Evolutionary conservation across 2,329 filamentous ascomycete species (phyloP), one percentile per base, ranked within the genome.

Genomic region (Botrytis squamosa): DNA sequence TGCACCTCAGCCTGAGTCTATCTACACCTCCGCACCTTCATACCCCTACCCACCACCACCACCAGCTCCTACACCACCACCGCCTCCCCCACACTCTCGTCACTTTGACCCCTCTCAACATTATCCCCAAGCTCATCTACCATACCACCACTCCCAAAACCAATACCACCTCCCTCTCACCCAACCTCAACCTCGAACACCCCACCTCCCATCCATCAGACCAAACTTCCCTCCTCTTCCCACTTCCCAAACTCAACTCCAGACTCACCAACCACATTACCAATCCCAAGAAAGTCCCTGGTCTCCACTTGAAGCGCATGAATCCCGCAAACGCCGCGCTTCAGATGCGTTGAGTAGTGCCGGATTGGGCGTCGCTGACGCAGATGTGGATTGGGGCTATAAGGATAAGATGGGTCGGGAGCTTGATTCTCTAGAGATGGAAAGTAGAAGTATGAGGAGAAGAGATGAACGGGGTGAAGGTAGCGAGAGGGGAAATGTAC

Each of bases 41-140:
- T 63, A 29, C 7, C 42, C 67, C 5, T 18, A 55, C 20, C 33
- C 44, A 10, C 66, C 66, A 44, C 66, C 66, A 18, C 72, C 66
- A n/a, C 22, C 71, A 10, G 71, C 29, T n/a, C 72, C 72, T 25
- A 70, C 65, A 36, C 72, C 72, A 5, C 71, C 71, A 29, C 66
- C 72, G 6, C 16, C n/a, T 68, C 38, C 42, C 8, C 29, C 52
- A 20, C 18, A 72, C 3, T 46, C 42, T 38, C 16, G 4, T 36
- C 38, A 20, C 10, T 55, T 36, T 40, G 20, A 18, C 12, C 68
- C 36, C 36, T 52, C 52, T 1, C 38, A 60, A 2, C 1, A 20
- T 4, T 5, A n/a, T 7, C 22, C 22, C 14, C 36, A 44, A 33
- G 10, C 29, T 33, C 44, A 9, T 22, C 38, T 22, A 8, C 25